These are phyloP conservation scores for Platanthera guangdongensis DNA, from an alignment of 106 monocot genomes.

Conservation along the genomic window DNA sequence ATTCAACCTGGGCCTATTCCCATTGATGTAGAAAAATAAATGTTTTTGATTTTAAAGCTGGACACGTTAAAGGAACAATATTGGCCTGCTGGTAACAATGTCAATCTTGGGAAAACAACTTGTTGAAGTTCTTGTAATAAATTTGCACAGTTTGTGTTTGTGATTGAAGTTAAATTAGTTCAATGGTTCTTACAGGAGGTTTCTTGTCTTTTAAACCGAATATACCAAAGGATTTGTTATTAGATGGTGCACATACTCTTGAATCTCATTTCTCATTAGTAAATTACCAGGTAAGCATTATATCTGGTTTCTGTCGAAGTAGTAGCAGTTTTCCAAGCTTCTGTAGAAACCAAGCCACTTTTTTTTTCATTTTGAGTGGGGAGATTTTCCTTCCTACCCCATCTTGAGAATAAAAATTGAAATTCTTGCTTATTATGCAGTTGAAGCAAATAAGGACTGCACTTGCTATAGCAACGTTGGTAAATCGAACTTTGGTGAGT, in stretches of 20 bases:
- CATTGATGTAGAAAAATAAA: neutral
- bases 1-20: neutral
- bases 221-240: constrained; percentile 74
- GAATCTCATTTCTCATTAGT: constrained; percentile 74
- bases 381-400: neutral
- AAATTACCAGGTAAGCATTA: constrained; percentile 68
- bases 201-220: constrained; percentile 73
- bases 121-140: neutral
- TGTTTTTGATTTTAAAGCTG: neutral
- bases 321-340: neutral
- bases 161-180: neutral
- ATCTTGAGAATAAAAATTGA: neutral
- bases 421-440: constrained; percentile 25
- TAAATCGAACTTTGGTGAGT: constrained; percentile 83
- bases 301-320: neutral
- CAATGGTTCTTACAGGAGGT: constrained; percentile 41
- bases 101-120: neutral
- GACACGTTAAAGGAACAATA: neutral
- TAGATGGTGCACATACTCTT: constrained; percentile 74
- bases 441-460: constrained; percentile 88
- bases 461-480: constrained; percentile 69
- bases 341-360: neutral
- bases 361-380: neutral
- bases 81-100: neutral
- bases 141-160: neutral